A percentile compares a stretch with the other conserved stretches of the same genome.
phyloP scores from a whole-genome alignment of 257 asterid species.

The Solanum lignicaule region DNA sequence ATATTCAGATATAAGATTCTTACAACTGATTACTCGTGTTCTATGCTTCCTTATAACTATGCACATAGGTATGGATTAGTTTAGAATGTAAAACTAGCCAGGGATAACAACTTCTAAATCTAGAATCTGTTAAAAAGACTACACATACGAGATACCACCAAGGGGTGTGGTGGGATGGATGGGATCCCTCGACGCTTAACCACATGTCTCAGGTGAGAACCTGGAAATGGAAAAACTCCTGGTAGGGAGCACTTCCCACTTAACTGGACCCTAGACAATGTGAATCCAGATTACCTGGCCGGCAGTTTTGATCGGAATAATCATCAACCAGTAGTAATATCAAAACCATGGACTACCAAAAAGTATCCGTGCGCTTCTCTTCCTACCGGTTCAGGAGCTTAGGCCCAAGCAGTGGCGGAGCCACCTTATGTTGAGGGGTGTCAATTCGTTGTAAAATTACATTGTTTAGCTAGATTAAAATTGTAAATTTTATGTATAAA shows the following conservation, averaged over 20 bases:
- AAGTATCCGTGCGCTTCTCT: background rate
- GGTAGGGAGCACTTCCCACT: background rate
- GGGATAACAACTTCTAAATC: background rate
- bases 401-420: background rate
- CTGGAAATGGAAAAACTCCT: background rate
- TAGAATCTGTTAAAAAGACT: background rate
- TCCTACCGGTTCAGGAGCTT: background rate
- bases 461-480: no score
- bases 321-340: background rate
- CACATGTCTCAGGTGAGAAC: background rate
- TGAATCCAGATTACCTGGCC: background rate
- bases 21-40: background rate
- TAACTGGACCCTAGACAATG: background rate
- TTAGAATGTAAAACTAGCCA: background rate
- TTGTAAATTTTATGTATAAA: no score
- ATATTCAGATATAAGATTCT: background rate
- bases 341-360: background rate
- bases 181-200: background rate
- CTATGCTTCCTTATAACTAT: background rate
- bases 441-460: no score
- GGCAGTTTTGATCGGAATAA: background rate
- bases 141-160: background rate
- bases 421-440: no score
- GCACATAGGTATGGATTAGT: background rate
- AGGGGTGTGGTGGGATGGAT: background rate